Evolutionary conservation across 129 eudicot genomes (phyloP), one percentile per base, ranked within the genome.

Genomic region (Mikania micrantha): DNA sequence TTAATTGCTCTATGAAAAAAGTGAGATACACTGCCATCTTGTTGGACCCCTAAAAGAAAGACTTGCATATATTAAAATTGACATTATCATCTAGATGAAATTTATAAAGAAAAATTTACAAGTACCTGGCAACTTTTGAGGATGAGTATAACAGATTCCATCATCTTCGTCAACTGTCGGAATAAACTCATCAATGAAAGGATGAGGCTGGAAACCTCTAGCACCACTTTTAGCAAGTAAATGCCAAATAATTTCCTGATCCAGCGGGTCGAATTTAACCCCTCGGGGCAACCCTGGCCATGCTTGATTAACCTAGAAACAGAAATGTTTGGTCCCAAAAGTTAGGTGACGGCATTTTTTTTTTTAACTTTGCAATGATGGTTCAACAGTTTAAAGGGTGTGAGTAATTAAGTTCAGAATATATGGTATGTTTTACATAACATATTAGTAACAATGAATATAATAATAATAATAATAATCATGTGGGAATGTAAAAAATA

Each of bases 241-340:
- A 81, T 94, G 97, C 83, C 87, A 85, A 5, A 94, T 77, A 42
- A 90, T 87, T 62, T 94, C 99, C 19, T 84, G 96, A 74, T 89
- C 96, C 74, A 90, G 61, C 3, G 99, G 99, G 69, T 94, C 99
- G 69, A 94, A 94, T 64, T 94, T 94, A 39, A 94, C 99, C 17
- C 99, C 99, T 22, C 82, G 79, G 2, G 97, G 99, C 78, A 94
- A 74, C 71, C 99, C 97, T 0, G 99, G 99, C 99, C 99, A 94
- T 24, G 74, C 94, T 36, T 87, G 88, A 57, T 67, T 73, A 24
- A 87, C 88, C 97, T 94, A 85, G 71, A 16, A 61, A 58, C 52
- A 61, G 1, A 28, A 31, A 28, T 7, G 44, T 22, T 7, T 32
- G 31, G 5, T 60, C 7, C 49, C 34, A 39, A 70, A n/a, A 28